Evolutionary conservation across 805 yeast species (phyloP).

Genomic region (Tetrapisispora fleetii): DNA sequence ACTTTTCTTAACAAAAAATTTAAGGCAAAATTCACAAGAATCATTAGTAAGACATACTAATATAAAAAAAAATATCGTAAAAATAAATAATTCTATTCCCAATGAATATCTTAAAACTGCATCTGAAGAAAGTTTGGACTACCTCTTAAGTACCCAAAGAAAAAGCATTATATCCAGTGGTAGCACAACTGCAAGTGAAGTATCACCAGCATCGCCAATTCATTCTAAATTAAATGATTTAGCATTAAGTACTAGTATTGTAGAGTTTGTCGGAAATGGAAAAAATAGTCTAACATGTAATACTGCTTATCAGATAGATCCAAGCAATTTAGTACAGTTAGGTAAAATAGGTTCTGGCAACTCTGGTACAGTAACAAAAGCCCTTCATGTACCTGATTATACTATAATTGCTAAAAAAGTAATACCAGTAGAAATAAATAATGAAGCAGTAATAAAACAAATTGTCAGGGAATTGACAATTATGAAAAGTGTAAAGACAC

Average conservation of each 20-base stretch:
- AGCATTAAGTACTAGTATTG: background rate
- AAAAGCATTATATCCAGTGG: background rate
- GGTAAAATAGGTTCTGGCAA: conserved; percentile 85
- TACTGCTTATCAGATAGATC: conserved; percentile 9
- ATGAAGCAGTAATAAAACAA: conserved; percentile 36
- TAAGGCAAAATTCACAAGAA: background rate
- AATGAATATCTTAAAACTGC: background rate
- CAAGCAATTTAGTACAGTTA: conserved; percentile 62
- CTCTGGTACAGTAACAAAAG: conserved; percentile 86
- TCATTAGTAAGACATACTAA: background rate
- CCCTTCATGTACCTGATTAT: conserved; percentile 80
- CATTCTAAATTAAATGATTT: background rate
- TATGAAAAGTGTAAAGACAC: conserved; percentile 76
- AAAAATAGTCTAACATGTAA: background rate
- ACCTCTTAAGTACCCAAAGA: background rate
- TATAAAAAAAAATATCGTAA: background rate
- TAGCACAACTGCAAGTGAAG: background rate
- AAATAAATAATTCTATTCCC: background rate
- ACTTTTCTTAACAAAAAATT: background rate
- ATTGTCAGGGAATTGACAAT: conserved; percentile 82
- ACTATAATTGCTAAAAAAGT: conserved; percentile 84
- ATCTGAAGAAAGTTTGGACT: background rate
- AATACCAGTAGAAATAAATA: conserved; percentile 76
- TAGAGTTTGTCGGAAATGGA: background rate
- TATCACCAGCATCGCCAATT: background rate